These are phyloP conservation scores for Gentiana macrophylla DNA, from an alignment of 257 asterid genomes.

Conservation along the genomic window DNA sequence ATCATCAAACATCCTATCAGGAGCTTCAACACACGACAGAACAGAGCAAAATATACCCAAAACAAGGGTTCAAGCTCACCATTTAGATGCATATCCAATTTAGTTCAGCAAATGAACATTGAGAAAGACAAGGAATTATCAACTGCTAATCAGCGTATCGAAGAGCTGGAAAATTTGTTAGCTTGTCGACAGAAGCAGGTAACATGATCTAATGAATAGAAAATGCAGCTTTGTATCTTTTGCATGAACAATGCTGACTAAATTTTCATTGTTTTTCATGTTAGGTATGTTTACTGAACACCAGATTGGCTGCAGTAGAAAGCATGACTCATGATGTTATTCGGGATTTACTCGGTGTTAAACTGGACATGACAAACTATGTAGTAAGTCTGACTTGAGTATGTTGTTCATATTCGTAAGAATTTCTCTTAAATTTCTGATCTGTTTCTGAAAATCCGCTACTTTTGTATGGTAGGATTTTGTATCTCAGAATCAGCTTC, in stretches of 20 bases:
- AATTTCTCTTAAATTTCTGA: constrained; percentile 1
- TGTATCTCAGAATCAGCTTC: constrained; percentile 63
- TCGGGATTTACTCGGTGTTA: constrained; percentile 87
- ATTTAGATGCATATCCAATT: constrained; percentile 74
- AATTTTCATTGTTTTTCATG: not conserved
- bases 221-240: not conserved
- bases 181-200: constrained; percentile 75
- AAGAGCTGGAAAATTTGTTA: constrained; percentile 60
- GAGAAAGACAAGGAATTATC: constrained; percentile 79
- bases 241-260: not conserved
- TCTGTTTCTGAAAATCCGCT: constrained; percentile 3
- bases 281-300: constrained; percentile 67
- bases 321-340: constrained; percentile 96
- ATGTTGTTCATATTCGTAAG: not conserved
- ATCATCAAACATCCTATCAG: constrained; percentile 28
- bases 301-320: constrained; percentile 76
- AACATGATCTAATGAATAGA: not conserved
- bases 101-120: constrained; percentile 81
- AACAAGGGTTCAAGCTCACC: constrained; percentile 87
- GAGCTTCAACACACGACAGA: constrained; percentile 33
- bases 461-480: constrained; percentile 34
- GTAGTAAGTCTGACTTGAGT: constrained; percentile 40
- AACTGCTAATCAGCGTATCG: constrained; percentile 49
- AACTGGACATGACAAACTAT: constrained; percentile 71
- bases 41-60: constrained; percentile 46